These are phyloP conservation scores for Silene noctiflora DNA, from an alignment of 179 eudicot genomes.

Conservation along the genomic window DNA sequence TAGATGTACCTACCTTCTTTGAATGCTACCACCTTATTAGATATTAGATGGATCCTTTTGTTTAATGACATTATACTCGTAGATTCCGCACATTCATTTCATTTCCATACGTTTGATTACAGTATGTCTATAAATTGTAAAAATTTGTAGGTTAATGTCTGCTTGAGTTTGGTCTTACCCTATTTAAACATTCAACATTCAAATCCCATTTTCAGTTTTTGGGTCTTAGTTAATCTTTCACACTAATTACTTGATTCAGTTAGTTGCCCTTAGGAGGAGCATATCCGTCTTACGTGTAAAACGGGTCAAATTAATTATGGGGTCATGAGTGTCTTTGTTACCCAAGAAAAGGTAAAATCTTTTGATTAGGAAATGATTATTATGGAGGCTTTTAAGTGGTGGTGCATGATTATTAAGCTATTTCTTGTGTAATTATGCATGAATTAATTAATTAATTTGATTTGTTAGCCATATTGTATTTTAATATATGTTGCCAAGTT, in stretches of 20 bases:
- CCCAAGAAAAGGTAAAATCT: background rate
- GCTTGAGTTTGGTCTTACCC: background rate
- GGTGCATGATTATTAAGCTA: background rate
- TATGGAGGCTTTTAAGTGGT: background rate
- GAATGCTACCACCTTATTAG: background rate
- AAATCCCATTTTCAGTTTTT: background rate
- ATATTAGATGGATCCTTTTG: background rate
- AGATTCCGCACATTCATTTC: no score
- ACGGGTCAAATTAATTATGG: background rate
- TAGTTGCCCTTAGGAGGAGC: no score
- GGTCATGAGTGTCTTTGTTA: background rate
- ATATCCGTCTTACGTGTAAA: no score
- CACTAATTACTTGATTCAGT: no score
- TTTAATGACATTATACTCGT: no score
- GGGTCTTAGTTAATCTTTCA: no score
- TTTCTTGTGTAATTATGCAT: background rate
- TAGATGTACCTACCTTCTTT: background rate
- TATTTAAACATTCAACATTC: background rate
- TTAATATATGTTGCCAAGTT: constrained; percentile 2
- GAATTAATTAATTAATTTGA: background rate
- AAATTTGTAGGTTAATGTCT: background rate
- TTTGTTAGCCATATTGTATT: background rate
- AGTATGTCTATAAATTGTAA: background rate
- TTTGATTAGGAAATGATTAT: background rate
- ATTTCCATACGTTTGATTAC: no score